Conservation (phyloP, 176 grass and related monocot genomes). For the Miscanthus lutarioriparius region DNA sequence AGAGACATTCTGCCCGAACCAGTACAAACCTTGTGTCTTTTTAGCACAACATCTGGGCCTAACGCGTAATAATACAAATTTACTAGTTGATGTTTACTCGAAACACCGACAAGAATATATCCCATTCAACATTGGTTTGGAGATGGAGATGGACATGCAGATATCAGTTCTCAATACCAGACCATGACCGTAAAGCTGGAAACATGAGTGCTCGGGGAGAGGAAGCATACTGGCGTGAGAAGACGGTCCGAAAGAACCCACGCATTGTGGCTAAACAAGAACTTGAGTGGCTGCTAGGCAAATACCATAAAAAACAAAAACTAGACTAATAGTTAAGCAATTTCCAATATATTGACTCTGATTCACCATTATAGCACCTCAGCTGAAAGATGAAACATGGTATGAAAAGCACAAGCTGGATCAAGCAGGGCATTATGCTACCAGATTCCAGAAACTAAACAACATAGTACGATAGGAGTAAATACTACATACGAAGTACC, state of each 20-base stretch:
- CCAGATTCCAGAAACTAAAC: background rate
- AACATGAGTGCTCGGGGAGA: background rate
- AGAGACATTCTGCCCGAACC: too few species aligned
- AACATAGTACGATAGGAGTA: background rate
- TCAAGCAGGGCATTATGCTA: slow-evolving; percentile 27
- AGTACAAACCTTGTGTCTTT: too few species aligned
- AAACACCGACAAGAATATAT: too few species aligned
- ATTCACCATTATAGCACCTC: slow-evolving; percentile 10
- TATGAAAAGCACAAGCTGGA: slow-evolving; percentile 20
- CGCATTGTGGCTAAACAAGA: background rate
- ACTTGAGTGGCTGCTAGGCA: background rate
- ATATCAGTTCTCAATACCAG: background rate
- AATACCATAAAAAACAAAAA: background rate
- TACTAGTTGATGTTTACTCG: too few species aligned
- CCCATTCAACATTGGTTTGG: background rate
- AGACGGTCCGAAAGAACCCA: background rate
- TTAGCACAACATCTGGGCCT: too few species aligned
- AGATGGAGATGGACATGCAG: background rate
- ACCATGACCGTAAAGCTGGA: background rate
- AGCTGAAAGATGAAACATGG: background rate
- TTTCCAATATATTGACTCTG: background rate
- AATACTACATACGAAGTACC: slow-evolving; percentile 9
- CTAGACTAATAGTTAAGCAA: background rate
- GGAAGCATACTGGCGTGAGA: background rate
- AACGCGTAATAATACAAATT: too few species aligned